These are phyloP conservation scores for Papiliotrema laurentii DNA, from an alignment of 1,284 basidiomycete species.

Conservation along the genomic window DNA sequence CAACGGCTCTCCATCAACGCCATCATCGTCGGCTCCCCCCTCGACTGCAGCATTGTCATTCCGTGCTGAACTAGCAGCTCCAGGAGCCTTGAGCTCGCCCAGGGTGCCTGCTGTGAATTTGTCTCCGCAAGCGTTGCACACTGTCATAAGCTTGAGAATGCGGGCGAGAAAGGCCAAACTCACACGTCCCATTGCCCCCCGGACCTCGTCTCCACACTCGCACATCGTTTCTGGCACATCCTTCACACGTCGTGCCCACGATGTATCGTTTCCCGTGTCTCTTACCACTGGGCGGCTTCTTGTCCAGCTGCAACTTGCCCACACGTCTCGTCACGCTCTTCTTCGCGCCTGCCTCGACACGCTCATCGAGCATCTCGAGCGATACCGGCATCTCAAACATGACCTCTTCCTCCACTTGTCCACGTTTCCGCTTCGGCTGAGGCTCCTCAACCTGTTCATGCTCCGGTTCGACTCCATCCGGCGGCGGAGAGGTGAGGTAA, in stretches of 20 bases:
- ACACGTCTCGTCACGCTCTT: constrained; percentile 4
- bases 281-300: constrained; percentile 10
- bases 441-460: constrained; percentile 5
- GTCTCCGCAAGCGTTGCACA: constrained; percentile 42
- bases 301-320: constrained; percentile 4
- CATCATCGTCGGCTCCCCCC: neutral
- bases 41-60: constrained; percentile 1
- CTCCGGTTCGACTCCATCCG: constrained; percentile 17
- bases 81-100: constrained; percentile 33
- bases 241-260: constrained; percentile 33
- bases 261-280: constrained; percentile 16
- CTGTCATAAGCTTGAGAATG: constrained; percentile 14
- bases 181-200: constrained; percentile 33
- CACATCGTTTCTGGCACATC: constrained; percentile 28
- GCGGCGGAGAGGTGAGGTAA: constrained; percentile 18
- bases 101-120: constrained; percentile 32
- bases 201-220: constrained; percentile 44
- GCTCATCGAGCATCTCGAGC: constrained; percentile 39
- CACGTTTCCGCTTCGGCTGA: constrained; percentile 12
- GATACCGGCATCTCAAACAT: constrained; percentile 44
- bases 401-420: constrained; percentile 24
- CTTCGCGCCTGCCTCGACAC: constrained; percentile 35
- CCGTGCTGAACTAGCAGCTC: constrained; percentile 18
- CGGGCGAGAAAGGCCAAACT: constrained; percentile 10
- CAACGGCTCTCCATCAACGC: neutral